phyloP scores from a whole-genome alignment of 2,329 filamentous ascomycete genomes.

The Ophiostoma fasciatum region DNA sequence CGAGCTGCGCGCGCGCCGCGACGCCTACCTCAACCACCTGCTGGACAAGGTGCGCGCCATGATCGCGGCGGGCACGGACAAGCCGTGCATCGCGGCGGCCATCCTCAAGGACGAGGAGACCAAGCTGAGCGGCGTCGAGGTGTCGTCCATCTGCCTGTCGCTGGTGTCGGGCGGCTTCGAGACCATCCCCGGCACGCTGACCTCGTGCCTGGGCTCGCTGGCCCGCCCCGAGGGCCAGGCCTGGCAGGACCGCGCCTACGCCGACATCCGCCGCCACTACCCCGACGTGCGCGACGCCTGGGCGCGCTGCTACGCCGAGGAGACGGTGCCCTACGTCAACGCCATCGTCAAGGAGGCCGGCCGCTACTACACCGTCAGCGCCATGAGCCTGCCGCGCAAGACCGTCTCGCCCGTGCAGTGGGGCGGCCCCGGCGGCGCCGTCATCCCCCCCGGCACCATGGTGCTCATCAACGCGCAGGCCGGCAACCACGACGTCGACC shows the following conservation, averaged over 20 bases:
- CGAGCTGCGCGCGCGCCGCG: constrained; percentile 27
- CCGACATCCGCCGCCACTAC: constrained; percentile 56
- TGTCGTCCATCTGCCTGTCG: constrained; percentile 49
- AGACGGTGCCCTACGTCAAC: constrained; percentile 63
- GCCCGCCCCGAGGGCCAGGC: constrained; percentile 51
- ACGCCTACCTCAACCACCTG: constrained; percentile 43
- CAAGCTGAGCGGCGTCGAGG: constrained; percentile 39
- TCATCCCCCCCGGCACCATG: constrained; percentile 60
- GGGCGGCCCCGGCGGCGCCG: constrained; percentile 44
- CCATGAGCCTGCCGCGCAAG: constrained; percentile 59
- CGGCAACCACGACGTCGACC: constrained; percentile 54
- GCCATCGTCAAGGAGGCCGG: constrained; percentile 67
- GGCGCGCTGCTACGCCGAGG: constrained; percentile 56
- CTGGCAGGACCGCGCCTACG: constrained; percentile 54
- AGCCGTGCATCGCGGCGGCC: constrained; percentile 17
- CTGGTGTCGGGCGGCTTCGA: constrained; percentile 74
- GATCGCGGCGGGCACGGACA: constrained; percentile 15
- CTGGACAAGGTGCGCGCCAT: constrained; percentile 34
- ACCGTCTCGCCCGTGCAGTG: constrained; percentile 60
- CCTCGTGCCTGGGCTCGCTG: constrained; percentile 67
- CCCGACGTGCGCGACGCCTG: constrained; percentile 59
- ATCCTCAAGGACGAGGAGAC: constrained; percentile 14
- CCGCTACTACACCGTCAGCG: constrained; percentile 66
- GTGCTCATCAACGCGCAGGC: constrained; percentile 72
- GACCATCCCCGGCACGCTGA: constrained; percentile 64